These are phyloP conservation scores for Ceratobasidium theobromae DNA, from an alignment of 1,284 basidiomycete species.

Conservation along the genomic window DNA sequence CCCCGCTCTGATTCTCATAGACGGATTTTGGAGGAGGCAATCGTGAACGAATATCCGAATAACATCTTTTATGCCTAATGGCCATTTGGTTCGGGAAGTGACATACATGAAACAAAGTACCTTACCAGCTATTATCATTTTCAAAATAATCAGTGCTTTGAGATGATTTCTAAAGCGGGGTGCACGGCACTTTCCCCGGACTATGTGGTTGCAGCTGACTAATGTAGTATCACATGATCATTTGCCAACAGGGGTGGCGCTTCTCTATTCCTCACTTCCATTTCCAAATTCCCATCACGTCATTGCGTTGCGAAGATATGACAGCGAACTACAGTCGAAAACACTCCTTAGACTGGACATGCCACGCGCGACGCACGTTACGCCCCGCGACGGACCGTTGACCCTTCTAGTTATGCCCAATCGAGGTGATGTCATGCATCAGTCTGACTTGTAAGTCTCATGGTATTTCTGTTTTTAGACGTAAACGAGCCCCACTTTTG, in stretches of 20 bases:
- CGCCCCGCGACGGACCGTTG: neutral
- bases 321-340: neutral
- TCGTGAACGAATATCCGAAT: neutral
- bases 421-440: neutral
- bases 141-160: too few relatives aligned
- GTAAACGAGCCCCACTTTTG: neutral
- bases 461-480: neutral
- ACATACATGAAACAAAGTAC: neutral
- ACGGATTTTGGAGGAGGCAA: neutral
- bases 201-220: too few relatives aligned
- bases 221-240: too few relatives aligned
- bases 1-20: neutral
- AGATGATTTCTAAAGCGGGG: too few relatives aligned
- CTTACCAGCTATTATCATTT: too few relatives aligned
- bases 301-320: neutral
- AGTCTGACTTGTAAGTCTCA: neutral
- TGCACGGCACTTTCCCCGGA: too few relatives aligned
- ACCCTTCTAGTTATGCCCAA: neutral
- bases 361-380: neutral
- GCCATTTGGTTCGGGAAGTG: too few relatives aligned
- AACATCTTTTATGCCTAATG: too few relatives aligned
- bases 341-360: neutral
- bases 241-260: too few relatives aligned
- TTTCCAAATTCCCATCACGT: too few relatives aligned
- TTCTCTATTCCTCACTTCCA: too few relatives aligned